These are phyloP conservation scores for Colletotrichum sp. DNA, from an alignment of 2,329 filamentous ascomycete species.

Conservation along the genomic window DNA sequence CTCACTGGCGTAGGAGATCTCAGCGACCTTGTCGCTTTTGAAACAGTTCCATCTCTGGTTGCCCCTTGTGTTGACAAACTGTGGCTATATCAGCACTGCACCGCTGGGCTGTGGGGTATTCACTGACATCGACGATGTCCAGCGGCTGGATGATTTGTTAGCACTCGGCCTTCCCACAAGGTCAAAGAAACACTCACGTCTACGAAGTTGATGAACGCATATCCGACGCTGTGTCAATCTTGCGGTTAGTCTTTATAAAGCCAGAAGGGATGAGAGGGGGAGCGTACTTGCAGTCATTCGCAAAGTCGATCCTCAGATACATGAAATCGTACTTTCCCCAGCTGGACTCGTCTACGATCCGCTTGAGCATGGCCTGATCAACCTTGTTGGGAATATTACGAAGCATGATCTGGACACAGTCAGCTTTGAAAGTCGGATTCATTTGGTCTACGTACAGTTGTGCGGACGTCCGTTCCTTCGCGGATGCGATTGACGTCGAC, in stretches of 20 bases:
- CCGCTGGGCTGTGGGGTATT: not conserved
- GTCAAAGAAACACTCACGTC: conserved; percentile 60
- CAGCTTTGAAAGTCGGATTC: not conserved
- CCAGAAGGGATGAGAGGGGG: not conserved
- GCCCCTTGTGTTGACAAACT: conserved; percentile 75
- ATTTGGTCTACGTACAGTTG: conserved; percentile 61
- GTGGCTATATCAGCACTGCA: conserved; percentile 28
- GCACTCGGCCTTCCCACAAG: conserved; percentile 14
- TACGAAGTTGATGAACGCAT: conserved; percentile 95
- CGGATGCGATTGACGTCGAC: conserved; percentile 67
- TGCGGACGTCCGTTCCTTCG: conserved; percentile 74
- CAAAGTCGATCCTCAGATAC: conserved; percentile 91
- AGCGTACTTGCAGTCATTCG: conserved; percentile 81
- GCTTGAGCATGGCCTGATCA: conserved; percentile 77
- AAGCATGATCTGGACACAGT: conserved; percentile 80
- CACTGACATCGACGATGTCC: conserved; percentile 72
- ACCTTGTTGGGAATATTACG: conserved; percentile 95
- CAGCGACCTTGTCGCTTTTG: conserved; percentile 83
- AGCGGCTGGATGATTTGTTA: conserved; percentile 61
- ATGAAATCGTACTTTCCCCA: conserved; percentile 91
- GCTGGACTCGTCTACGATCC: conserved; percentile 78
- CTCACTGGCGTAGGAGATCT: conserved; percentile 95
- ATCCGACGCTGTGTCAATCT: conserved; percentile 74
- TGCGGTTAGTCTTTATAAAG: not conserved
- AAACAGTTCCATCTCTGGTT: conserved; percentile 82